Evolutionary conservation across 495 filamentous ascomycete species (phyloP).

Genomic region (Tuber umbilicatum): DNA sequence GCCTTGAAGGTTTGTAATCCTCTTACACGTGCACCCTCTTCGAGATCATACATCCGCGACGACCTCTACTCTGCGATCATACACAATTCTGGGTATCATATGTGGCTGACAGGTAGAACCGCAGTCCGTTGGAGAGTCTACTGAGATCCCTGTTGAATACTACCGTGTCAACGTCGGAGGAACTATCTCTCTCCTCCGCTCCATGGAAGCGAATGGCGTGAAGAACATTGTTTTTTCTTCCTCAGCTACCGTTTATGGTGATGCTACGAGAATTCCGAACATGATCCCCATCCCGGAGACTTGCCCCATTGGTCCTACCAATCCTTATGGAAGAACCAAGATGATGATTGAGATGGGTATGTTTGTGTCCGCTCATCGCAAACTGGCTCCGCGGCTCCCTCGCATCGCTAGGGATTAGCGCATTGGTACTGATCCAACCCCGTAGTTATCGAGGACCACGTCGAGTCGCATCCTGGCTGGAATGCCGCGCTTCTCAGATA

Average conservation of each 20-base stretch:
- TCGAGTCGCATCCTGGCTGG: slow-evolving; percentile 86
- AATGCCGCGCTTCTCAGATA: slow-evolving; percentile 91
- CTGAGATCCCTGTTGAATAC: slow-evolving; percentile 93
- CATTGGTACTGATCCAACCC: not conserved
- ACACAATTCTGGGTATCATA: not conserved
- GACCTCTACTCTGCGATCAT: slow-evolving; percentile 9
- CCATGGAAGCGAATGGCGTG: slow-evolving; percentile 83
- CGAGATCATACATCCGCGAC: not conserved
- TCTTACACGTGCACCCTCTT: not conserved
- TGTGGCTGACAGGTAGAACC: slow-evolving; percentile 12
- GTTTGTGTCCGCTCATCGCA: not conserved
- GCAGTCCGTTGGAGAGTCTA: slow-evolving; percentile 92
- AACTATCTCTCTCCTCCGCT: slow-evolving; percentile 76
- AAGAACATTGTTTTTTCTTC: slow-evolving; percentile 97
- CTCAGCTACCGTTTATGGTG: slow-evolving; percentile 94
- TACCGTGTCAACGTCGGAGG: slow-evolving; percentile 95
- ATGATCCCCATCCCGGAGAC: slow-evolving; percentile 99
- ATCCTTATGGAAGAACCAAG: slow-evolving; percentile 96
- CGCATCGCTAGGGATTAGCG: not conserved
- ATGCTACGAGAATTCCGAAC: slow-evolving; percentile 89
- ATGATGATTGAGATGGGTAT: slow-evolving; percentile 65
- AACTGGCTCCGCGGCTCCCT: not conserved
- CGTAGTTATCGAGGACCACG: slow-evolving; percentile 75
- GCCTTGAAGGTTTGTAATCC: slow-evolving; percentile 72
- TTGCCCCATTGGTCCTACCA: slow-evolving; percentile 92